Conservation (phyloP, 2,329 filamentous ascomycete species). For the Ophiostoma pallidulum region DNA sequence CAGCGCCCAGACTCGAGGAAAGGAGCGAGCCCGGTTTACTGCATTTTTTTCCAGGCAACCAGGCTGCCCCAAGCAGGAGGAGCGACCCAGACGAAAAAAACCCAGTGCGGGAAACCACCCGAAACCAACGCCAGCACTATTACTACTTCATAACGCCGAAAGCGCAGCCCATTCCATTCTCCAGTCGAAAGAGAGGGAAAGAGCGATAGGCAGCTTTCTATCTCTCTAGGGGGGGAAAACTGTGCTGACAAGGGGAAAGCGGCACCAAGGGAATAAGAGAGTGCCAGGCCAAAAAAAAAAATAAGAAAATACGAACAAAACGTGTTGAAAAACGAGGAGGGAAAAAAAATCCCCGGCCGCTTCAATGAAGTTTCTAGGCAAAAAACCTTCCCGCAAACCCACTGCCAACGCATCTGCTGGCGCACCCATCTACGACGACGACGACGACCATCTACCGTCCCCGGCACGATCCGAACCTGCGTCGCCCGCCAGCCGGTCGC, state of each 20-base stretch:
- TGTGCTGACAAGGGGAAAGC: neutral
- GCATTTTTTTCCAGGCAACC: neutral
- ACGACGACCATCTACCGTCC: slow-evolving; percentile 22
- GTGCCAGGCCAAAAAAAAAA: neutral
- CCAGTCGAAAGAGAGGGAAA: no score
- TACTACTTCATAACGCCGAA: slow-evolving; percentile 11
- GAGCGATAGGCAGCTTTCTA: no score
- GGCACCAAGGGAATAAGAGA: neutral
- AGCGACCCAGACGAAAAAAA: neutral
- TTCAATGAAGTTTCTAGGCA: slow-evolving; percentile 45
- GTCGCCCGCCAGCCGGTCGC: slow-evolving; percentile 19
- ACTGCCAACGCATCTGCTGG: slow-evolving; percentile 25
- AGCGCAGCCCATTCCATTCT: no score
- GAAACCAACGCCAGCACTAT: no score
- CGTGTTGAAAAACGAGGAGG: neutral
- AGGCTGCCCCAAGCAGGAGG: slow-evolving; percentile 1
- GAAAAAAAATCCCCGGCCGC: slow-evolving; percentile 4
- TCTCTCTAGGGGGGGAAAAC: neutral
- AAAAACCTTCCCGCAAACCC: slow-evolving; percentile 38
- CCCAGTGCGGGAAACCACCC: neutral
- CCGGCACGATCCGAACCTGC: slow-evolving; percentile 13
- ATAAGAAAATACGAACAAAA: no score
- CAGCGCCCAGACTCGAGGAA: neutral
- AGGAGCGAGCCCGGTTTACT: slow-evolving; percentile 2
- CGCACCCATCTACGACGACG: slow-evolving; percentile 27